Evolutionary conservation across 2,329 filamentous ascomycete species (phyloP), one percentile per base, ranked within the genome.

Genomic region (Aureobasidium melanogenum): DNA sequence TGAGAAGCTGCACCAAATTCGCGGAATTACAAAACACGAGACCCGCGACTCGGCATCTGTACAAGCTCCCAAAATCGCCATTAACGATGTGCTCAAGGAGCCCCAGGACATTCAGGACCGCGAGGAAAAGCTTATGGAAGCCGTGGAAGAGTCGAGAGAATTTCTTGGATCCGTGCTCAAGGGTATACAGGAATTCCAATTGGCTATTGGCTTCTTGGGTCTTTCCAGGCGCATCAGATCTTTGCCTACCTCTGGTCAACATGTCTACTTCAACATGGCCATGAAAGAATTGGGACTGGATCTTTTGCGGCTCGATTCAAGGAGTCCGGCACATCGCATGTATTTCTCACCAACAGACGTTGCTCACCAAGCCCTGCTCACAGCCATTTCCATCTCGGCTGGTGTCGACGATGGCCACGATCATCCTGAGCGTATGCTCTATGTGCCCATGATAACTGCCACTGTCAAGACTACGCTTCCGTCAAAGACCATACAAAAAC

Each of bases 271-370:
- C 63, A 96, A 93, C 69, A 83, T 92, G 47, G 91, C 93, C 7
- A 96, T 96, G 83, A 97, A 99, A 73, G 95, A 99, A 72, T 85
- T 99, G 44, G 93, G 93, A 63, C 83, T 99, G 70, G 94, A 99
- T 70, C 79, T 99, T 43, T 88, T 97, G 71, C 86, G 93, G 24
- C 82, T 99, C 60, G 93, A 99, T 71, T 88, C 90, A 44, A 93
- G 90, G 68, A 96, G 92, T 17, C 91, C 94, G 0, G 91, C 93
- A 0, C 94, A 99, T 79, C 86, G 94, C 65, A 99, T 97, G 94
- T 97, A 99, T 74, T 99, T 99, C 71, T 89, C 92, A 2, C 85
- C 88, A 24, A 88, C 91, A 64, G 94, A 97, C 71, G 86, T 97
- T 69, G 94, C 94, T 14, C 94, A 99, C 72, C 93, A 99, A 78